Evolutionary conservation across 192 early-diverging fungal genomes (phyloP), one percentile per base, ranked within the genome.

Genomic region (Geranomyces michiganensis): DNA sequence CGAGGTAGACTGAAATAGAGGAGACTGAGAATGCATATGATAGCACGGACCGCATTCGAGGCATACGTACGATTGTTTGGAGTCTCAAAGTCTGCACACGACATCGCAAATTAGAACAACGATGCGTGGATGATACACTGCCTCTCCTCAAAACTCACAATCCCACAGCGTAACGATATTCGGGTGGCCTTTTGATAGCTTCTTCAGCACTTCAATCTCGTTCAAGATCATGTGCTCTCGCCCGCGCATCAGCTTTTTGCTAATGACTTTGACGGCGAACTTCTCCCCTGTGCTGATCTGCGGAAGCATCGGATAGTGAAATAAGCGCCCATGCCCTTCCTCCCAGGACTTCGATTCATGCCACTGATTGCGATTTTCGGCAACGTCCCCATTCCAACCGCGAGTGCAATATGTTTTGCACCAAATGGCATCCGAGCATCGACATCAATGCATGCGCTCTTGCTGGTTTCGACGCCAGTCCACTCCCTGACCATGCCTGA

Each of bases 261-360:
- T 88, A 78, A 98, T 97, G 51, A 98, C 88, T 77, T 98, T 98
- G 71, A 96, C 85, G 0, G 96, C 96, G 26, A 93, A 93, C 30
- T 87, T 82, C 27, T 90, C 86, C 15, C 90, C 87, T 22, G 90
- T 88, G n/a, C 84, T 87, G 56, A 90, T 85, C 82, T 81, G 59
- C 36, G 36, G 10, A 41, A 41, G 36, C n/a, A n/a, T n/a, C n/a
- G n/a, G n/a, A n/a, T n/a, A n/a, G n/a, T n/a, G n/a, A n/a, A n/a
- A n/a, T n/a, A n/a, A n/a, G n/a, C n/a, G n/a, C n/a, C n/a, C n/a
- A n/a, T n/a, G n/a, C n/a, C n/a, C n/a, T n/a, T n/a, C n/a, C n/a
- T n/a, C n/a, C n/a, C n/a, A n/a, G n/a, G n/a, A n/a, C n/a, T n/a
- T n/a, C n/a, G n/a, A n/a, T n/a, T n/a, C n/a, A n/a, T n/a, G n/a